Evolutionary conservation across 345 rosid species (phyloP).

Genomic region (Eucalyptus melliodora): DNA sequence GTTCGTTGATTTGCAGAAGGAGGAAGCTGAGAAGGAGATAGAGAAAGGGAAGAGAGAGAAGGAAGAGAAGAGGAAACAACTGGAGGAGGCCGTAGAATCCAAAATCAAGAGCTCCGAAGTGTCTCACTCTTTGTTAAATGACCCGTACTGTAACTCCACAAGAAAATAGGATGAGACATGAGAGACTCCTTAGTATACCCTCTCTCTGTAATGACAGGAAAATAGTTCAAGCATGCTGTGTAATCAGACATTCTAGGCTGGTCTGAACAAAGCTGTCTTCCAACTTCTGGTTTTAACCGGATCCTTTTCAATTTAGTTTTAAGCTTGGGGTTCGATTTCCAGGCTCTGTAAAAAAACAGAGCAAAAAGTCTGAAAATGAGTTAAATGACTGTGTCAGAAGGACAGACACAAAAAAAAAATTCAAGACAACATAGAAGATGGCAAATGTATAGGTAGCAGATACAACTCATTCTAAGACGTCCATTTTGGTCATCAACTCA

Average conservation of each 20-base stretch:
- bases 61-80: background rate
- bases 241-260: background rate
- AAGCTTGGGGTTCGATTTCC: too few species aligned
- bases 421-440: background rate
- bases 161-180: background rate
- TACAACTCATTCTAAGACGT: background rate
- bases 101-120: background rate
- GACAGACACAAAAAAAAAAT: too few species aligned
- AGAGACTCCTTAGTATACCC: background rate
- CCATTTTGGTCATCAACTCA: background rate
- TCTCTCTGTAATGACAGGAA: background rate
- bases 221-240: background rate
- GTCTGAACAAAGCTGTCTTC: background rate
- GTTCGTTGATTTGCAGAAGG: background rate
- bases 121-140: background rate
- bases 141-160: background rate
- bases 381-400: too few species aligned
- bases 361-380: too few species aligned
- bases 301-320: background rate
- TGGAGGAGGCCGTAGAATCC: background rate
- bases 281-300: background rate
- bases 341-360: fast-evolving
- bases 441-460: background rate
- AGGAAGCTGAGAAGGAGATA: constrained; percentile 4
- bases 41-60: background rate